A percentile compares a stretch with the other conserved stretches of the same genome.
Conservation (phyloP, 768 basidiomycete genomes). For the Glaciozyma antarctica region DNA sequence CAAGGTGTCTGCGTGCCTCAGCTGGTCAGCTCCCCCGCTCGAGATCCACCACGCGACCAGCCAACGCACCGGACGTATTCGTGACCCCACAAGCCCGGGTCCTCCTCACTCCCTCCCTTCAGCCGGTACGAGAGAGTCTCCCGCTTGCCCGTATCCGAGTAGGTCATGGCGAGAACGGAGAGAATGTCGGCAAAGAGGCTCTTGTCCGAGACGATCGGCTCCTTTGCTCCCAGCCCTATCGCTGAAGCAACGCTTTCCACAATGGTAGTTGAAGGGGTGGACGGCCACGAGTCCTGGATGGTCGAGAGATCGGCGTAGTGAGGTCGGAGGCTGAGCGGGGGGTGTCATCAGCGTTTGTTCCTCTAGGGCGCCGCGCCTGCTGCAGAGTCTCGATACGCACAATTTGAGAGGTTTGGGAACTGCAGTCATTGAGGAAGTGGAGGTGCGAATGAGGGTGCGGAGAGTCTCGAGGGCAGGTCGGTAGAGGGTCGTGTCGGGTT, state of each 20-base stretch:
- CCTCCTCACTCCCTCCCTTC: constrained; percentile 50
- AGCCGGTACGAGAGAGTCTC: constrained; percentile 91
- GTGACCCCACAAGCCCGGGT: constrained; percentile 97
- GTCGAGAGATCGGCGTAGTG: constrained; percentile 78
- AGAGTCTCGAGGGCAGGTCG: constrained; percentile 85
- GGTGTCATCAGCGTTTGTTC: no score
- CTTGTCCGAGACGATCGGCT: constrained; percentile 42
- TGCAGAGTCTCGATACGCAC: constrained; percentile 36
- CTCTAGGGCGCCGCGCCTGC: no score
- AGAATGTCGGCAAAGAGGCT: constrained; percentile 92
- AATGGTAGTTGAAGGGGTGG: constrained; percentile 51
- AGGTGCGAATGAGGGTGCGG: constrained; percentile 84
- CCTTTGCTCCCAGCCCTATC: constrained; percentile 8
- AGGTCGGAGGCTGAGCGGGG: constrained; percentile 52
- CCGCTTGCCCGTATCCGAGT: constrained; percentile 92
- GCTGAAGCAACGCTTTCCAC: constrained; percentile 45
- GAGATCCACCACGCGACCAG: neutral
- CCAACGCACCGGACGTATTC: constrained; percentile 69
- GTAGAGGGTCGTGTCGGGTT: constrained; percentile 75
- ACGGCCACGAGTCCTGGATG: constrained; percentile 67
- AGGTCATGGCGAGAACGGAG: constrained; percentile 98
- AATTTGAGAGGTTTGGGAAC: constrained; percentile 99
- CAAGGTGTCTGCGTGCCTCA: constrained; percentile 51
- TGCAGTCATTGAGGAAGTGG: constrained; percentile 97
- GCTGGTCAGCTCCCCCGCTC: no score